Evolutionary conservation across 805 yeast species (phyloP), one percentile per base, ranked within the genome.

Genomic region (Nadsonia fulvescens): DNA sequence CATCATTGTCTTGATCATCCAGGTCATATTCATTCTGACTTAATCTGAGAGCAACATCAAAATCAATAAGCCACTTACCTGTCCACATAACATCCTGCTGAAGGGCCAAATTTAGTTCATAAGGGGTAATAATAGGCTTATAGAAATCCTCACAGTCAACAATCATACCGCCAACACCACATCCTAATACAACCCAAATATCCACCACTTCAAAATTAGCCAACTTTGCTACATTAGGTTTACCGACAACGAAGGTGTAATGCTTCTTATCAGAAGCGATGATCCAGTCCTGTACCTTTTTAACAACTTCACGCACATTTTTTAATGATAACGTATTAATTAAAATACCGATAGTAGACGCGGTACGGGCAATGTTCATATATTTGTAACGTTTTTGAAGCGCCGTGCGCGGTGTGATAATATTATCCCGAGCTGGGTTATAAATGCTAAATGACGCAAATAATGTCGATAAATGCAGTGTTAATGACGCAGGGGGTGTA

Each of bases 171-270:
- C 91, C 83, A 39, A 82, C 81, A 7, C 91, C 82, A 47, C 98
- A 89, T 0, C 98, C 98, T 8, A 89, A 50, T 8, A 89, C 66
- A 42, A 92, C 83, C 96, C 98, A 89, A 12, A 78, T 63, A 38
- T 89, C 96, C 8, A 89, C 66, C n/a, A 69, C 71, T 35, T 86
- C 98, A 45, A 89, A 89, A 47, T 89, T 89, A 6, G 96, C 98
- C 27, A 89, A 56, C 43, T 89, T 89, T 14, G 98, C 93, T 11
- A 89, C 95, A 43, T 89, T 89, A 6, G 96, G 96, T 47, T 89
- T 89, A 7, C 98, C 98, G 4, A 89, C 96, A 3, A 83, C 96
- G 53, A 89, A 82, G 44, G 81, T 64, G 44, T 89, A 89, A 37
- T 78, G 86, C 43, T 89, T 89, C 51, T 89, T 89, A 2, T 78